Conservation (phyloP, 768 basidiomycete genomes). For the Trametes gibbosa region DNA sequence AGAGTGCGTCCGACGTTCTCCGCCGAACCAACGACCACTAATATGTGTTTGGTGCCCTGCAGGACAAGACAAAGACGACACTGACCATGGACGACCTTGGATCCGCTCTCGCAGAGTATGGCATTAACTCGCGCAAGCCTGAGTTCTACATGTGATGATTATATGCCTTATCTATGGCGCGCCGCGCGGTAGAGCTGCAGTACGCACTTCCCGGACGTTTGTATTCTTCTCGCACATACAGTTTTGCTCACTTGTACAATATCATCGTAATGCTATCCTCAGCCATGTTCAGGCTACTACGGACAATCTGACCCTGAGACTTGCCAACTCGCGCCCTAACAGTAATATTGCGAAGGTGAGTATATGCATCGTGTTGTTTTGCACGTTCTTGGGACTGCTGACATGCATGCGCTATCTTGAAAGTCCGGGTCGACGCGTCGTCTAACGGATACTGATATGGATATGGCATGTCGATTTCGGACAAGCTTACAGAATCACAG, state of each 20-base stretch:
- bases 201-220: not conserved
- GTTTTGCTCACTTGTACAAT: conserved; percentile 17
- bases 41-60: not conserved
- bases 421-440: too few relatives aligned
- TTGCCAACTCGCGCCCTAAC: too few relatives aligned
- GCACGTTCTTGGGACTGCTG: too few relatives aligned
- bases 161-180: not conserved
- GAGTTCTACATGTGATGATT: conserved; percentile 76
- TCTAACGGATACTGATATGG: too few relatives aligned
- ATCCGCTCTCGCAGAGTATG: conserved; percentile 91
- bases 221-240: conserved; percentile 4
- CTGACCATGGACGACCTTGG: conserved; percentile 97
- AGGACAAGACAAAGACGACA: conserved; percentile 92
- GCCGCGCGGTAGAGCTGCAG: not conserved
- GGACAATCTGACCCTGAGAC: too few relatives aligned
- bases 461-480: too few relatives aligned
- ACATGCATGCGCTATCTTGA: too few relatives aligned
- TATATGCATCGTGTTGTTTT: too few relatives aligned
- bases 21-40: not conserved
- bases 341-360: too few relatives aligned
- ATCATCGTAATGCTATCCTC: conserved; percentile 15
- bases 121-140: conserved; percentile 90
- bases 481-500: too few relatives aligned
- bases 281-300: too few relatives aligned
- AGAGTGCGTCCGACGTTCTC: conserved; percentile 46